Conservation (phyloP, 2,329 filamentous ascomycete genomes). For the Diplodia corticola region DNA sequence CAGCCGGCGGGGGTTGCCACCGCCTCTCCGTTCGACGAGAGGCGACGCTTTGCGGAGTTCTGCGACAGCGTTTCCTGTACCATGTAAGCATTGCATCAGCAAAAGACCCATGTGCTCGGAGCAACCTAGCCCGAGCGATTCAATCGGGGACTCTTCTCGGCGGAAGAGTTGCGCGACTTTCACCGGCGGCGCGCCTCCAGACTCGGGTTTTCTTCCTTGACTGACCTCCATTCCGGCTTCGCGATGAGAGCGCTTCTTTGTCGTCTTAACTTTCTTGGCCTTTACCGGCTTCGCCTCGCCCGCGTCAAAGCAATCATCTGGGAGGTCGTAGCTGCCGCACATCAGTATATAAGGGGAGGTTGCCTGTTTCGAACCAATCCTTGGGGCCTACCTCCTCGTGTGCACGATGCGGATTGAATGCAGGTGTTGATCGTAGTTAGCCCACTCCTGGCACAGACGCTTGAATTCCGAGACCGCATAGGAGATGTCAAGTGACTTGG, state of each 20-base stretch:
- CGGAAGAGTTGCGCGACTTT: conserved; percentile 6
- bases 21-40: conserved; percentile 18
- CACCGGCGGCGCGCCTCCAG: background rate
- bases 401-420: conserved; percentile 81
- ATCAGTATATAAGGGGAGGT: conserved; percentile 16
- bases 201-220: conserved; percentile 14
- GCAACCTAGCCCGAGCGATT: conserved; percentile 23
- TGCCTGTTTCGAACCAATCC: background rate
- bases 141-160: conserved; percentile 11
- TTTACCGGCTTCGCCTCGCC: conserved; percentile 62
- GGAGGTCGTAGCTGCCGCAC: conserved; percentile 72
- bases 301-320: conserved; percentile 81
- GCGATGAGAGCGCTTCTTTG: conserved; percentile 30
- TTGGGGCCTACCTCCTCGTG: conserved; percentile 71
- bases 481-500: conserved; percentile 74
- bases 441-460: conserved; percentile 72
- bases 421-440: conserved; percentile 71
- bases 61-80: conserved; percentile 9
- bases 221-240: conserved; percentile 23
- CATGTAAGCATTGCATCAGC: conserved; percentile 6
- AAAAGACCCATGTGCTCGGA: conserved; percentile 7
- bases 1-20: conserved; percentile 18
- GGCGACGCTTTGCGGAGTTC: conserved; percentile 19
- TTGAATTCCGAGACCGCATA: conserved; percentile 86
- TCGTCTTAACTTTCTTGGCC: conserved; percentile 40